Base-by-base conservation (phyloP, 2,329 filamentous ascomycete genomes). In the Aspergillaceae sp. region DNA sequence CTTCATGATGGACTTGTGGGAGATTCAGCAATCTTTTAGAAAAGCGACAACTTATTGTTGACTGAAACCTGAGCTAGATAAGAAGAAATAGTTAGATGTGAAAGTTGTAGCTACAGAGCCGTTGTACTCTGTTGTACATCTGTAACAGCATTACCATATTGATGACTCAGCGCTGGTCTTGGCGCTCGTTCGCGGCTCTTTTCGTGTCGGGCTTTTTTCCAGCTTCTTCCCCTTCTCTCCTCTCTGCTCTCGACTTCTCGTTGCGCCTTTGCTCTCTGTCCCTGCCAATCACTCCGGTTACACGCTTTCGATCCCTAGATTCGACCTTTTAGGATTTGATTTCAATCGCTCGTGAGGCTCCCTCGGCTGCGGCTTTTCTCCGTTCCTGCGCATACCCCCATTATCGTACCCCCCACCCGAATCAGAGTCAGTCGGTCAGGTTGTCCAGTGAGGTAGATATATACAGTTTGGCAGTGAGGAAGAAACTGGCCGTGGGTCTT, bases 1-100 rank as follows among this genome's bases (percentile, higher is more conserved):
- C 70, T 78, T 86, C 87, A 91, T 92, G 47, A 50, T 76, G 60
- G 49, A 53, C 27, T 35, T 36, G 42, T 36, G 28, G 9, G 19
- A 11, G 19, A 19, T 19, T 19, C 19, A 19, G 19, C 19, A 19
- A 19, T 19, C 19, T 19, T 19, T 19, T 1, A 2, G 19, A 19
- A 19, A 19, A 19, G 19, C 19, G 19, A 19, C 19, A 19, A 19
- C 19, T 19, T 19, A 2, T 19, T 19, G 19, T 19, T 19, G 19
- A 19, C 2, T 19, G 19, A 19, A 19, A 19, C 19, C 19, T 19
- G 1, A 19, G 19, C 1, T 19, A 19, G 19, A 19, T 19, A 19
- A 19, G 19, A 19, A 19, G 19, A 19, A 19, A 19, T 19, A 19
- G 19, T 1, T 19, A 19, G 19, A 2, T 2, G 19, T 19, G 19